Base-by-base conservation (phyloP, 2,329 filamentous ascomycete genomes). In the Aspergillus sp. region DNA sequence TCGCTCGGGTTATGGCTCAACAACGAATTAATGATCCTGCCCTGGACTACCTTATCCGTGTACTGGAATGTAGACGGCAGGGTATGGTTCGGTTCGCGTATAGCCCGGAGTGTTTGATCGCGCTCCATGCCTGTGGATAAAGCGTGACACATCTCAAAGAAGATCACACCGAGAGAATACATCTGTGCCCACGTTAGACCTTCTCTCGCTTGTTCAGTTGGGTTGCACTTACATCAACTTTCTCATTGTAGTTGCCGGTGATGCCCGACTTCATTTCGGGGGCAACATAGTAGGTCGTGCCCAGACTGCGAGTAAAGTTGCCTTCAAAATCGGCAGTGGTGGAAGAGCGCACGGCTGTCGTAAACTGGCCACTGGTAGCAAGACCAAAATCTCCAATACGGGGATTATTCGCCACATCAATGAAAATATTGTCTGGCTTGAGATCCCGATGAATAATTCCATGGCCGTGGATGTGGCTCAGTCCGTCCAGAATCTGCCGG, bases 351-450 rank as follows among this genome's bases (percentile, higher is more conserved):
- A 77, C 73, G 19, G 74, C 76, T 5, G 75, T 76, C 23, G 68
- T 76, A 30, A 78, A 77, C 68, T 96, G 91, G 0, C 91, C 92
- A 64, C 90, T 95, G 0, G 93, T 98, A 17, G 95, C 95, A 38
- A 99, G 82, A 4, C 95, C 95, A 75, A 99, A 98, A 71, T 99
- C 95, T 47, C 95, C 95, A 67, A 99, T 97, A 66, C 96, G 95
- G 39, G 96, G 92, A 68, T 96, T 95, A 64, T 92, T 91, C 2
- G 89, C 85, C 7, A 90, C 87, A 70, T 98, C 94, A 65, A 99
- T 96, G 77, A 99, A 99, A 30, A 99, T 89, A 66, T 99, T 99
- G 72, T 98, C 95, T 0, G 95, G 95, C 73, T 99, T 99, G 27
- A 99, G 82, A 74, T 99, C 95, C 8, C 95, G 89, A 74, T 99